These are phyloP conservation scores for Fusarium sp. DNA, from an alignment of 2,329 filamentous ascomycete species.

Conservation along the genomic window DNA sequence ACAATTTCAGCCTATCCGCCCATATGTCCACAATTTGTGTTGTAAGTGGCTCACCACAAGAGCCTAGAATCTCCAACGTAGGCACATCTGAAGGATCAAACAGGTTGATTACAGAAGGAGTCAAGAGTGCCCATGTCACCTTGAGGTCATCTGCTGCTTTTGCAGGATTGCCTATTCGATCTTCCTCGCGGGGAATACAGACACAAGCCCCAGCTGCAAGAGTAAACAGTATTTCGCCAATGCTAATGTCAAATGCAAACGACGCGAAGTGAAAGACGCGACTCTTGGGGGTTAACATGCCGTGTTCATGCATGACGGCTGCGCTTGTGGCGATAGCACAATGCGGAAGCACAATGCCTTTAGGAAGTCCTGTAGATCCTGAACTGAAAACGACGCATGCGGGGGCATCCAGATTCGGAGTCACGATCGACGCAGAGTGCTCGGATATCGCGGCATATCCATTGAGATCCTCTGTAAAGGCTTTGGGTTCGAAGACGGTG, in stretches of 20 bases:
- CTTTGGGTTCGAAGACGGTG: background rate
- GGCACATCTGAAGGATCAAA: slow-evolving; percentile 11
- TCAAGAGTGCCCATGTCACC: slow-evolving; percentile 6
- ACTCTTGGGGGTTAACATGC: background rate
- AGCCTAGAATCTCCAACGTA: background rate
- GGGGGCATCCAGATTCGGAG: background rate
- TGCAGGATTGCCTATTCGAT: background rate
- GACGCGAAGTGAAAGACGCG: slow-evolving; percentile 17
- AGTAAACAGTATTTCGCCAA: slow-evolving; percentile 12
- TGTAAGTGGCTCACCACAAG: slow-evolving; percentile 5
- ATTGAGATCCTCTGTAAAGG: background rate
- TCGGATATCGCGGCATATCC: rapidly evolving
- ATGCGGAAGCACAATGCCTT: slow-evolving; percentile 8
- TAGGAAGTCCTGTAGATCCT: background rate
- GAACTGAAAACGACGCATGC: slow-evolving; percentile 12
- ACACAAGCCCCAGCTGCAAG: slow-evolving; percentile 11
- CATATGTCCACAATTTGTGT: slow-evolving; percentile 8
- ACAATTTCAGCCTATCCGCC: background rate
- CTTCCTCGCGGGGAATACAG: background rate
- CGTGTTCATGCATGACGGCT: background rate
- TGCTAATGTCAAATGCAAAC: slow-evolving; percentile 12
- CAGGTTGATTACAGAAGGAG: slow-evolving; percentile 7
- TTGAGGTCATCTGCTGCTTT: slow-evolving; percentile 6
- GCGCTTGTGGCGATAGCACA: slow-evolving; percentile 6
- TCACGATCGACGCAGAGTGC: rapidly evolving